Percentiles rank a stretch among this genome's conserved stretches.
Evolutionary conservation across 352 stramenopile genomes (phyloP).

Genomic region (Phytophthora chlamydospora): DNA sequence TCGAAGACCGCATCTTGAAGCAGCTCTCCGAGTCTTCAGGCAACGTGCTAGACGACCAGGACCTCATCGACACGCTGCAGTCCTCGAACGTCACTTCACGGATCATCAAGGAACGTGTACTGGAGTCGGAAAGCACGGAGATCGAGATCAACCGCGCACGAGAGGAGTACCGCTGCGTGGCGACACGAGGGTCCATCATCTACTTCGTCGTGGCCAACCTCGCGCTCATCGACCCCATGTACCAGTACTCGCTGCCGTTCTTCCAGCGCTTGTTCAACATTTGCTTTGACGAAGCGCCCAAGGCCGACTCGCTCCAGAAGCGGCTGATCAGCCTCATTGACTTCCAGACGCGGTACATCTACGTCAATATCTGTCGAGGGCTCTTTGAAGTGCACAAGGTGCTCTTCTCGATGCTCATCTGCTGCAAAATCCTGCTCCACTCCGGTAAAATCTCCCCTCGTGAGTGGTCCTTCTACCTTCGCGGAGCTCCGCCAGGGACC

Average conservation of each 20-base stretch:
- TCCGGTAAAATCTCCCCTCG: conserved; percentile 60
- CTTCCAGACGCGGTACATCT: conserved; percentile 92
- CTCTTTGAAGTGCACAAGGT: conserved; percentile 95
- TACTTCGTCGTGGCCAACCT: conserved; percentile 96
- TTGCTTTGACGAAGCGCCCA: conserved; percentile 86
- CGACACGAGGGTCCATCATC: conserved; percentile 92
- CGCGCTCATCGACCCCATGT: conserved; percentile 94
- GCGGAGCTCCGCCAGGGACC: conserved; percentile 50
- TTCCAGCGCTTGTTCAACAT: conserved; percentile 93
- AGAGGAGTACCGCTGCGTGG: conserved; percentile 92
- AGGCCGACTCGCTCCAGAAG: conserved; percentile 54
- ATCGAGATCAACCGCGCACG: conserved; percentile 90
- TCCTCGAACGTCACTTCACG: conserved; percentile 88
- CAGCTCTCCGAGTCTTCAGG: conserved; percentile 91
- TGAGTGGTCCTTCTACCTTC: conserved; percentile 93
- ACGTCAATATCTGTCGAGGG: conserved; percentile 94
- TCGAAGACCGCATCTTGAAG: conserved; percentile 93
- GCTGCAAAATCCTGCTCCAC: conserved; percentile 93
- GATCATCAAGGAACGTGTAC: conserved; percentile 90
- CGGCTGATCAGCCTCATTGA: conserved; percentile 86
- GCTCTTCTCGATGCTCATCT: conserved; percentile 95
- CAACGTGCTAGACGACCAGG: conserved; percentile 94
- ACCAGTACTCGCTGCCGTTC: conserved; percentile 95
- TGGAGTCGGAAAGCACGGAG: conserved; percentile 91
- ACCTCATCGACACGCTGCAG: conserved; percentile 86